A percentile compares a stretch with the other conserved stretches of the same genome.
These are phyloP conservation scores for Colletotrichum cordylinicola DNA, from an alignment of 2,329 filamentous ascomycete genomes.

Conservation along the genomic window DNA sequence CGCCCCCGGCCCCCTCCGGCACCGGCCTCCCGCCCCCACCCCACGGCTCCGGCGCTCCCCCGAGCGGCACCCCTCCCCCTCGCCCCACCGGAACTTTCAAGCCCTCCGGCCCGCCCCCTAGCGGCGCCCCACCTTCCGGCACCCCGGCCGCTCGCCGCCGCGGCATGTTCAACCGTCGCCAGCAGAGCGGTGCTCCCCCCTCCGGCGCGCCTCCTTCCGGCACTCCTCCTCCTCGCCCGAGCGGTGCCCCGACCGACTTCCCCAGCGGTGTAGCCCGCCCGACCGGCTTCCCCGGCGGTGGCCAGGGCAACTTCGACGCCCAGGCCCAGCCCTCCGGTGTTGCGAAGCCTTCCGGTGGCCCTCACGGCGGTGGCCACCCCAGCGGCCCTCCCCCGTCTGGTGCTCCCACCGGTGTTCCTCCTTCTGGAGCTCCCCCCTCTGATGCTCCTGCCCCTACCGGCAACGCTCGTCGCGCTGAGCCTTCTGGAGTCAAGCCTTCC, in stretches of 20 bases:
- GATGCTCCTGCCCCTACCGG: background rate
- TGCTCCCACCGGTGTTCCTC: background rate
- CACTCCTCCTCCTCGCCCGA: slow-evolving; percentile 6
- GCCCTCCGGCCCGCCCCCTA: background rate
- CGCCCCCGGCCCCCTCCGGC: background rate
- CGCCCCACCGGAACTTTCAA: slow-evolving; percentile 3
- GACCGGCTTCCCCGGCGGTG: background rate
- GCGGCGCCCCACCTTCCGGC: background rate
- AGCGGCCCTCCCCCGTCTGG: background rate
- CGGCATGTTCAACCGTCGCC: slow-evolving; percentile 8
- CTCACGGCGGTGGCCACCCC: background rate
- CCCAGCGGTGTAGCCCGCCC: background rate
- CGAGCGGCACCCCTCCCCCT: slow-evolving; percentile 6
- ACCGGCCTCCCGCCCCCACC: background rate
- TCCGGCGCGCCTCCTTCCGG: background rate
- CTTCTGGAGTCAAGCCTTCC: background rate
- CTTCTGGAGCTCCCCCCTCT: background rate
- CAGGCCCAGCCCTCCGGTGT: background rate
- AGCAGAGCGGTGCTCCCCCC: background rate
- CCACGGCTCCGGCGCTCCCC: background rate
- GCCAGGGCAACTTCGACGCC: background rate
- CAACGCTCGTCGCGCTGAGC: background rate
- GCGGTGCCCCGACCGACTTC: background rate
- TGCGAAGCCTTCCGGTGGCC: background rate
- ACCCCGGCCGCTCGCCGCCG: slow-evolving; percentile 7